Evolutionary conservation across 495 filamentous ascomycete species (phyloP), one percentile per base, ranked within the genome.

Genomic region (Aspergillus funiculosus): DNA sequence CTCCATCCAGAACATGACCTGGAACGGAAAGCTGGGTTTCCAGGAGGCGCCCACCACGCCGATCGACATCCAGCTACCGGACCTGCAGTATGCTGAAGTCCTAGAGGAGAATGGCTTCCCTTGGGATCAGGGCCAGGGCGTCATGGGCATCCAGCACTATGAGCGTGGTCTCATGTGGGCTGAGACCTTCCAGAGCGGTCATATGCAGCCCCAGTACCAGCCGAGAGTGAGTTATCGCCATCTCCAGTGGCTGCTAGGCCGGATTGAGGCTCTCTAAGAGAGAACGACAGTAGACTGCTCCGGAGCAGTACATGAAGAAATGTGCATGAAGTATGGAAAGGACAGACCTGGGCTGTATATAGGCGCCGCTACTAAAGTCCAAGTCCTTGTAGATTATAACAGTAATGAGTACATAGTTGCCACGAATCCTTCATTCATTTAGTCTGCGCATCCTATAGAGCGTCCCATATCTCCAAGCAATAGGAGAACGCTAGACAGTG

Each of bases 131-230:
- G 37, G 56, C 2, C 68, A 77, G 59, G 84, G 84, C 14, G 62
- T 79, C 7, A 74, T 84, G 49, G 86, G 86, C 3, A 75, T 73
- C 1, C 71, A 76, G 53, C 76, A 80, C 45, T 79, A 75, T 17
- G 86, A 89, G 71, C 72, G 87, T 17, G 83, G 82, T 0, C 67
- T 90, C 29, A 89, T 86, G 44, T 89, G 72, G 57, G 75, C 77
- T 7, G 69, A 75, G 51, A 72, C 83, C 6, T 73, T 72, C 35
- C 65, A 78, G 44, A 64, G 74, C 6, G 85, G 85, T 1, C 85
- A 72, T 39, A 85, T 83, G 79, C 65, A 81, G 38, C 83, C 85
- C 2, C 69, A 81, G 58, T 85, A 78, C 52, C 77, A 81, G 51
- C 83, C 85, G 2, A 63, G 71, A 4, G 77, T 73, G 7, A 67